Evolutionary conservation across 768 basidiomycete genomes (phyloP).

Genomic region (Brasilioporus rufonigricans): DNA sequence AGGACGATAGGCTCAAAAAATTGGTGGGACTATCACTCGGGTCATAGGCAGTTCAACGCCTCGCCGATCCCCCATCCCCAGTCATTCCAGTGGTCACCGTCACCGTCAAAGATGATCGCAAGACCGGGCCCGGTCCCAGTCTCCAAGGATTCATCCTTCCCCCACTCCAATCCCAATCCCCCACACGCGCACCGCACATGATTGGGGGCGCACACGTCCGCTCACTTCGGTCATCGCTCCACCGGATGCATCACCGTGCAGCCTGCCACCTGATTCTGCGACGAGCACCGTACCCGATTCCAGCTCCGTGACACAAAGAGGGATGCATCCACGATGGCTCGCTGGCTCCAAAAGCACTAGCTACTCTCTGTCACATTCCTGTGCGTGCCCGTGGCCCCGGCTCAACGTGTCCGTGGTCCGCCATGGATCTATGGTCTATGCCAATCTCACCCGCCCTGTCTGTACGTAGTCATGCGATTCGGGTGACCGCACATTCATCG

Average conservation of each 20-base stretch:
- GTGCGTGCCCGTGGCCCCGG: slow-evolving; percentile 33
- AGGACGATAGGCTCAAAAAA: slow-evolving; percentile 31
- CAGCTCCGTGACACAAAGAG: not conserved
- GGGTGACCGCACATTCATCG: slow-evolving; percentile 10
- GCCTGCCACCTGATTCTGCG: slow-evolving; percentile 26
- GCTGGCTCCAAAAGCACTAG: slow-evolving; percentile 22
- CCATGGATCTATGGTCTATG: not conserved
- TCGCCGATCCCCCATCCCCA: slow-evolving; percentile 25
- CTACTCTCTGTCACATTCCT: slow-evolving; percentile 27
- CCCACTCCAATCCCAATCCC: slow-evolving; percentile 34
- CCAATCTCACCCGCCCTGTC: slow-evolving; percentile 17
- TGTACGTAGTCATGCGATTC: slow-evolving; percentile 21
- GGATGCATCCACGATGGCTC: slow-evolving; percentile 26
- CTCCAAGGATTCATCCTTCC: slow-evolving; percentile 42
- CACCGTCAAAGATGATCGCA: slow-evolving; percentile 13
- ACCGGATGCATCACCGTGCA: slow-evolving; percentile 24
- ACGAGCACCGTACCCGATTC: slow-evolving; percentile 3
- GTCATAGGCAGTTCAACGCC: slow-evolving; percentile 29
- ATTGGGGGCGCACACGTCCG: slow-evolving; percentile 28
- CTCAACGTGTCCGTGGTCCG: slow-evolving; percentile 17
- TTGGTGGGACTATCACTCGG: slow-evolving; percentile 23
- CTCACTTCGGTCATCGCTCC: slow-evolving; percentile 39
- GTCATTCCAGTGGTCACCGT: slow-evolving; percentile 20
- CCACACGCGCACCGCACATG: slow-evolving; percentile 23
- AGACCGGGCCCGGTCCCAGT: slow-evolving; percentile 30